phyloP scores from a whole-genome alignment of 768 basidiomycete genomes.

The Lentinus tigrinus region DNA sequence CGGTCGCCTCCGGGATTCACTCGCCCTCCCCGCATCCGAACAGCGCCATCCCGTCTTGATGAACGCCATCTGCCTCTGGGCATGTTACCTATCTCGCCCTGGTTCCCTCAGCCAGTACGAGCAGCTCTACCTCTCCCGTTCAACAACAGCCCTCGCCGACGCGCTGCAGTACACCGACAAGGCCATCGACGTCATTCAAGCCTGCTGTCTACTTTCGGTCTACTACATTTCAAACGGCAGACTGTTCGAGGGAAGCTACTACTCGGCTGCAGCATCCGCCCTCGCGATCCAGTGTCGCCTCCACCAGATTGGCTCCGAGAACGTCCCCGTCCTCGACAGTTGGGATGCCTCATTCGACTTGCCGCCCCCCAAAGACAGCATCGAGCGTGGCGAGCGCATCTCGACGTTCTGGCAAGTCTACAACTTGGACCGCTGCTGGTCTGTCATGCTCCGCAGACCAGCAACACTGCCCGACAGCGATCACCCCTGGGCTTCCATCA shows the following conservation, averaged over 20 bases:
- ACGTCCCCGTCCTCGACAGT: constrained; percentile 21
- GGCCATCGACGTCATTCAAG: constrained; percentile 70
- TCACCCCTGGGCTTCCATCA: constrained; percentile 56
- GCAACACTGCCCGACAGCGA: constrained; percentile 63
- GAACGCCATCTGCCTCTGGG: constrained; percentile 82
- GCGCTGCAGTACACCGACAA: constrained; percentile 57
- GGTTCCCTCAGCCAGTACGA: constrained; percentile 71
- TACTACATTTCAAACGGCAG: constrained; percentile 80
- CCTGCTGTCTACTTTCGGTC: constrained; percentile 70
- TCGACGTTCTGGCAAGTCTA: constrained; percentile 84
- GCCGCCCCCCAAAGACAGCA: constrained; percentile 55
- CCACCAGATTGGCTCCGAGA: constrained; percentile 43
- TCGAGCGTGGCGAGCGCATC: constrained; percentile 70
- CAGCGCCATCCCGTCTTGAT: constrained; percentile 76
- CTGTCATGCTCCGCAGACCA: constrained; percentile 68
- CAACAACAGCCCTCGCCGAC: constrained; percentile 62
- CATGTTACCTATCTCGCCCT: constrained; percentile 76
- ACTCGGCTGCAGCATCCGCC: constrained; percentile 71
- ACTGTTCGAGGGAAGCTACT: constrained; percentile 74
- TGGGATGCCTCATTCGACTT: constrained; percentile 44
- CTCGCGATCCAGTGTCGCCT: constrained; percentile 75
- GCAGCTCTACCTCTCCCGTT: constrained; percentile 62
- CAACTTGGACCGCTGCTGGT: constrained; percentile 80
- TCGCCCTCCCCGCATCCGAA: constrained; percentile 50
- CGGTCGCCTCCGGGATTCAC: constrained; percentile 60